Percentiles rank a stretch among this genome's conserved stretches.
Evolutionary conservation across 306 rosid species (phyloP).

Genomic region (Malus orientalis): DNA sequence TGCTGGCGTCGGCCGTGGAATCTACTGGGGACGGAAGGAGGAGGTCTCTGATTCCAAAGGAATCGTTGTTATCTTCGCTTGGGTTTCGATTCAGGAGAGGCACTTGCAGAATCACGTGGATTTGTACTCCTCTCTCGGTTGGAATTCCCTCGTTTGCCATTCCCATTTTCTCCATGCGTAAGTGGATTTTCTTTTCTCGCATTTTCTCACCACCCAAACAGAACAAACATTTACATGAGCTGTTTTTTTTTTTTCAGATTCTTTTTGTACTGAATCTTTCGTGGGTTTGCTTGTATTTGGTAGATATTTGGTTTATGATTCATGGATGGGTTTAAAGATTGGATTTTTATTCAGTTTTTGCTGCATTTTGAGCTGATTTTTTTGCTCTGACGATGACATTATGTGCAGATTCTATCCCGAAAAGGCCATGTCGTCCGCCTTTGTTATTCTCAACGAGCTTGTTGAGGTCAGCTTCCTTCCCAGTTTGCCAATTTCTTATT

Average conservation of each 20-base stretch:
- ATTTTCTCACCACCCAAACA: background rate
- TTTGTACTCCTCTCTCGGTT: conserved; percentile 66
- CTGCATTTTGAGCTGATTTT: background rate
- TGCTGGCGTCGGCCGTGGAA: conserved; percentile 29
- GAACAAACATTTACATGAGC: background rate
- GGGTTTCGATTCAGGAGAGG: conserved; percentile 69
- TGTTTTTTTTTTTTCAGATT: background rate
- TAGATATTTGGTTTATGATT: background rate
- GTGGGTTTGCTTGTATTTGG: background rate
- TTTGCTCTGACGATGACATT: conserved; percentile 2
- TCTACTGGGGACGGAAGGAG: conserved; percentile 79
- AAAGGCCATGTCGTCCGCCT: conserved; percentile 63
- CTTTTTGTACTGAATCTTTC: background rate
- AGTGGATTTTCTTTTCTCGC: conserved; percentile 4
- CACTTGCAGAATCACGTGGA: conserved; percentile 48
- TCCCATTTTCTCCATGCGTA: conserved; percentile 78
- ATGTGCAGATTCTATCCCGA: conserved; percentile 71
- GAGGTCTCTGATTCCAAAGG: conserved; percentile 51
- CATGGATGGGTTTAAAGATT: background rate
- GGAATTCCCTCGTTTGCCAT: conserved; percentile 82
- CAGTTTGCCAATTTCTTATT: background rate
- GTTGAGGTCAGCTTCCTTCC: conserved; percentile 53
- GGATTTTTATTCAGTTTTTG: background rate
- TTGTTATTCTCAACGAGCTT: conserved; percentile 75
- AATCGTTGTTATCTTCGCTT: conserved; percentile 70